Evolutionary conservation across 2,329 filamentous ascomycete species (phyloP), one percentile per base, ranked within the genome.

Genomic region (Didymellaceae sp.): DNA sequence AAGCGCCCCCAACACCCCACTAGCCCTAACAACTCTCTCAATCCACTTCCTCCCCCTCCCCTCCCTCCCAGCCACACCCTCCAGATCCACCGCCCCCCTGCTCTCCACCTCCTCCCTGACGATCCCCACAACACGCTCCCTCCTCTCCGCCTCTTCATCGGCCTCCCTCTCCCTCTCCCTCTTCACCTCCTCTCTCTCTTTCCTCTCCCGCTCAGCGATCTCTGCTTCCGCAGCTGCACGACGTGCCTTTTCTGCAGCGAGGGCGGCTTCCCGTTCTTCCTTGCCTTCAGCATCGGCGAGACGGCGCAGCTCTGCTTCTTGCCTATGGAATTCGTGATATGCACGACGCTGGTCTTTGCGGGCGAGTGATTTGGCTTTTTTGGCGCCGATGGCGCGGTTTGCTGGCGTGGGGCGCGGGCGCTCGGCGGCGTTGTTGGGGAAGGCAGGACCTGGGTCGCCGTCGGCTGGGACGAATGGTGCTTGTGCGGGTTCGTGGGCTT

Each of bases 241-340:
- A 38, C 75, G 63, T 45, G 72, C 70, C 39, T 72, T 71, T 59
- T 77, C 77, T 1, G 70, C 68, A 2, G 68, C 70, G 3, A 76
- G 57, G 9, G 66, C 67, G 4, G 74, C 75, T 43, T 80, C 77
- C 1, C 78, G 72, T 58, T 79, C 78, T 16, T 74, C 74, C 0
- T 72, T 72, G 5, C 72, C 74, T 34, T 73, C 74, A 0, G 73
- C 75, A 7, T 78, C 77, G 9, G 64, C 64, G 1, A 74, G 66
- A 0, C 77, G 70, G 16, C 78, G 74, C 16, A 75, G 68, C 33
- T 80, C 78, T 4, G 76, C 77, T 65, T 80, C 77, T 11, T 75
- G 72, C 2, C 77, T 70, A 53, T 75, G 68, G 57, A 80, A 81
- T 56, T 81, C 79, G 59, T 80, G 73, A 61, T 81, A 81, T 13